These are phyloP conservation scores for Filosporella fistucella DNA, from an alignment of 495 filamentous ascomycete species.

Conservation along the genomic window DNA sequence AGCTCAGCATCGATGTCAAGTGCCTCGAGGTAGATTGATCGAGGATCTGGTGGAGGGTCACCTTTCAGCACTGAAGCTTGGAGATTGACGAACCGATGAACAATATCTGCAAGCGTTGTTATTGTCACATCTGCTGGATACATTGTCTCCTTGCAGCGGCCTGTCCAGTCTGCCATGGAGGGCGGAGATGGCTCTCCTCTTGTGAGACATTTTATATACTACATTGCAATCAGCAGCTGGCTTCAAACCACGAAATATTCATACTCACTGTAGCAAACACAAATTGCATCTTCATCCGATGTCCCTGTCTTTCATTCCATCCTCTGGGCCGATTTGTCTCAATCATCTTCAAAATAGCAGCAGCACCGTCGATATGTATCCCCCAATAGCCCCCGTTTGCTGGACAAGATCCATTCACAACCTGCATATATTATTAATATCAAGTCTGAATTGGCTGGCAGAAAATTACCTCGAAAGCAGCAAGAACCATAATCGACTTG, in stretches of 20 bases:
- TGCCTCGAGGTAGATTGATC: constrained; percentile 1
- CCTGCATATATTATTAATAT: background rate
- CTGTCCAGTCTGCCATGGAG: background rate
- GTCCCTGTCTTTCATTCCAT: background rate
- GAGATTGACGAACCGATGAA: constrained; percentile 5
- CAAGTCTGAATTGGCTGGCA: background rate
- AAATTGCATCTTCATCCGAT: constrained; percentile 14
- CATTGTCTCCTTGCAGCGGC: background rate
- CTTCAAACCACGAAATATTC: background rate
- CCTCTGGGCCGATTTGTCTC: background rate
- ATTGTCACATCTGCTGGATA: constrained; percentile 1
- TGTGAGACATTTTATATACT: constrained; percentile 16
- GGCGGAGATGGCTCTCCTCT: constrained; percentile 1
- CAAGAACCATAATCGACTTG: constrained; percentile 14
- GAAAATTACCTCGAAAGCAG: constrained; percentile 18
- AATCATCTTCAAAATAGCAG: constrained; percentile 13
- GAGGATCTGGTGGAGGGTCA: background rate
- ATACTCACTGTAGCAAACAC: constrained; percentile 12
- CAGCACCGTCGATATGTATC: constrained; percentile 15
- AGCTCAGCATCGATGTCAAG: constrained; percentile 11
- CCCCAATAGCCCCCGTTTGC: constrained; percentile 1
- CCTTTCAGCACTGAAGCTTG: background rate
- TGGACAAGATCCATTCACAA: constrained; percentile 8
- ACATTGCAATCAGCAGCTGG: background rate
- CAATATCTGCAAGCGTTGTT: constrained; percentile 3